phyloP scores from a whole-genome alignment of 352 stramenopile genomes.

The Pythium sp. region DNA sequence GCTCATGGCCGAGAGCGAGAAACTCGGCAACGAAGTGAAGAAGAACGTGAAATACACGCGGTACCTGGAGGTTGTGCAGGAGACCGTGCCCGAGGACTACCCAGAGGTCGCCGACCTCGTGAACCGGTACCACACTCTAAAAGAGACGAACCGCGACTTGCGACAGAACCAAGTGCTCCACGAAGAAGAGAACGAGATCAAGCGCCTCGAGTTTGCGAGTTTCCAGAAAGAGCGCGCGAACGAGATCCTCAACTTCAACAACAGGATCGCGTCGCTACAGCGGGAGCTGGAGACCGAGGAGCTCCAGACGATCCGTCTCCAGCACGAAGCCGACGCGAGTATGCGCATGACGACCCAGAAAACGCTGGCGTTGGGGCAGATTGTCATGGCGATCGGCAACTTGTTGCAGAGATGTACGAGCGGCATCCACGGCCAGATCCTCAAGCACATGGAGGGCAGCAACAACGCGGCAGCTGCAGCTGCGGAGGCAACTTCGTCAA shows the following conservation, averaged over 20 bases:
- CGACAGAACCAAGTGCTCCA: conserved; percentile 69
- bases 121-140: conserved; percentile 91
- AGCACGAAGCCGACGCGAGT: conserved; percentile 87
- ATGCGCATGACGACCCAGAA: conserved; percentile 89
- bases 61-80: conserved; percentile 89
- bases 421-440: conserved; percentile 82
- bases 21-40: conserved; percentile 58
- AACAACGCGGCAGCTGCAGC: conserved; percentile 26
- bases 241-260: conserved; percentile 92
- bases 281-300: conserved; percentile 74
- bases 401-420: conserved; percentile 81
- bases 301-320: conserved; percentile 62
- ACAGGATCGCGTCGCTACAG: conserved; percentile 87
- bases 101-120: conserved; percentile 90
- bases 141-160: conserved; percentile 87
- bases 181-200: conserved; percentile 86
- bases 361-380: conserved; percentile 88
- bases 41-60: conserved; percentile 86
- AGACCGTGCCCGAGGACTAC: conserved; percentile 89
- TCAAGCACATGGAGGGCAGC: conserved; percentile 83
- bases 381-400: conserved; percentile 87
- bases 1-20: conserved; percentile 67
- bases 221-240: conserved; percentile 91
- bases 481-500: neutral
- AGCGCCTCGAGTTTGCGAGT: conserved; percentile 72